Base-by-base conservation (phyloP, 495 filamentous ascomycete species). In the Letharia columbiana region DNA sequence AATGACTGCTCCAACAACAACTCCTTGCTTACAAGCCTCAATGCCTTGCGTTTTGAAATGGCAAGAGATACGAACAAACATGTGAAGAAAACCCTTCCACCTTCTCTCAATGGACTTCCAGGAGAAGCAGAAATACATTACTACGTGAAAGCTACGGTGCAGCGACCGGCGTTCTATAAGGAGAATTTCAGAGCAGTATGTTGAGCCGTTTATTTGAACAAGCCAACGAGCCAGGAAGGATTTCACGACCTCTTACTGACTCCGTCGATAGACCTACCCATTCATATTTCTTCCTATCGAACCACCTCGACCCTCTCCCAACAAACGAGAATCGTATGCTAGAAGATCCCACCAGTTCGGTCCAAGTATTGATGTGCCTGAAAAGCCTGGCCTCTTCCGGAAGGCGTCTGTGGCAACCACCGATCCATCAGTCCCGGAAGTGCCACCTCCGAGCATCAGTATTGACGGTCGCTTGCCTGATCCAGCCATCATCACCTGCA, bases 261-360 rank as follows among this genome's bases (percentile, higher is more conserved):
- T 23, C 0, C 65, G 39, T 41, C 47, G 44, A 65, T 56, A 88
- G 86, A 73, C 80, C 62, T 77, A 80, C 0, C 76, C 79, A 62
- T 80, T 98, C 73, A 91, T 89, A 52, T 96, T 98, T 74, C 80
- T 96, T 11, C 94, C 94, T 9, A 91, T 98, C 71, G 94, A 98
- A 71, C 91, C 91, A 3, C 92, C 92, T 11, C 81, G 90, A 57
- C 86, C 85, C 10, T 77, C 83, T 4, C 79, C 81, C 60, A 80
- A 85, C 2, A 83, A 82, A 59, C 86, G 89, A 68, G 94, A 98
- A 75, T 86, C 89, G 15, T 98, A 87, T 73, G 94, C 92, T 17
- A 79, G 91, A 60, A 82, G 91, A 33, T 86, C 87, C 33, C 92
- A 94, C 71, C 82, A 89, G 67, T 97, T 97, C 73, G 78, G 76